Evolutionary conservation across 2,329 filamentous ascomycete genomes (phyloP).

Genomic region (Scedosporium boydii): DNA sequence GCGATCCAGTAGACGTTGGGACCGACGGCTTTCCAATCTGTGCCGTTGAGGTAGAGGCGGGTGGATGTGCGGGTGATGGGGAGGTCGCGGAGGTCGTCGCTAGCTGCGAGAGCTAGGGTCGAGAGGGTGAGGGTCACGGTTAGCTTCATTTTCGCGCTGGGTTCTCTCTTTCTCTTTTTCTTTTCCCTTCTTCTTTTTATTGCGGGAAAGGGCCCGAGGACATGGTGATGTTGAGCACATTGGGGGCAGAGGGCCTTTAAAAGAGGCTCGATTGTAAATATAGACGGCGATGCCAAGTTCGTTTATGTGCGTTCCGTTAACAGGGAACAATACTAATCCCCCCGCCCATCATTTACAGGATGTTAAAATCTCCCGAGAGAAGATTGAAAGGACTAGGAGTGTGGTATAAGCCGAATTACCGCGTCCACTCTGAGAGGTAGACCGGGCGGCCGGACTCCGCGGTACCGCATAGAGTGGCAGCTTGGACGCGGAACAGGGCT

Average conservation of each 20-base stretch:
- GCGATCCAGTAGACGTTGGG: conserved; percentile 43
- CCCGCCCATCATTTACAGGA: background rate
- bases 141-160: background rate
- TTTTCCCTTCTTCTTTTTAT: too few relatives aligned
- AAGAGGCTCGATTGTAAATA: background rate
- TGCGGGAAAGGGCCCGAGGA: too few relatives aligned
- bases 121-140: background rate
- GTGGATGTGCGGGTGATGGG: conserved; percentile 1
- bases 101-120: background rate
- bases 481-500: background rate
- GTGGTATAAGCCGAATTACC: background rate
- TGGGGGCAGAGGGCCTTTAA: too few relatives aligned
- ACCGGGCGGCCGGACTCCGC: background rate
- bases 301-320: background rate
- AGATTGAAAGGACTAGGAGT: background rate
- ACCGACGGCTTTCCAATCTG: conserved; percentile 33
- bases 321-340: background rate
- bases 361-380: background rate
- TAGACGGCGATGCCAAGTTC: background rate
- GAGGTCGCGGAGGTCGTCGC: background rate
- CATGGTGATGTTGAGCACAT: too few relatives aligned
- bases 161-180: background rate
- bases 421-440: background rate
- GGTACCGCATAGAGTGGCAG: background rate
- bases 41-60: conserved; percentile 19